These are phyloP conservation scores for Saccharomyces hybrid DNA, from an alignment of 1,139 yeast species.

Conservation along the genomic window DNA sequence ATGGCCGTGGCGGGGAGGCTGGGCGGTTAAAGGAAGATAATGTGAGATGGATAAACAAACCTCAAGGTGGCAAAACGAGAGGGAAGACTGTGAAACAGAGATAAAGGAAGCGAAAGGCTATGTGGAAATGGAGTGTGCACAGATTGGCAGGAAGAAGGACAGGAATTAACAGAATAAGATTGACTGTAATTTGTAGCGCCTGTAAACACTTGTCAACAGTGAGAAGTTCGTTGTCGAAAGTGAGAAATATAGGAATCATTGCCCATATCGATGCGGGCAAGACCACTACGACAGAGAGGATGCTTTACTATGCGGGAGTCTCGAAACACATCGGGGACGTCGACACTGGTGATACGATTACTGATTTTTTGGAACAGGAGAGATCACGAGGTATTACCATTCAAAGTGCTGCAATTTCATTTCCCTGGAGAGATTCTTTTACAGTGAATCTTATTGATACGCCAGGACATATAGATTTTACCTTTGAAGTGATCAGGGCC, in stretches of 20 bases:
- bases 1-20: background rate
- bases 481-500: constrained; percentile 88
- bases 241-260: constrained; percentile 56
- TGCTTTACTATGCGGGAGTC: constrained; percentile 82
- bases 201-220: background rate
- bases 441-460: constrained; percentile 87
- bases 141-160: background rate
- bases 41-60: background rate
- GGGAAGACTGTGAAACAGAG: background rate
- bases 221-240: constrained; percentile 10
- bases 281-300: constrained; percentile 91
- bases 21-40: background rate
- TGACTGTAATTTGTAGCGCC: background rate
- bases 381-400: constrained; percentile 92
- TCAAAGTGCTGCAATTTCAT: constrained; percentile 91
- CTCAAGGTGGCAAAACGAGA: background rate
- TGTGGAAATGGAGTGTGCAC: background rate
- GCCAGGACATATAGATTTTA: constrained; percentile 98
- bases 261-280: constrained; percentile 98
- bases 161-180: background rate
- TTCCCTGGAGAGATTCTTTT: constrained; percentile 61
- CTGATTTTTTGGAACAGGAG: constrained; percentile 87
- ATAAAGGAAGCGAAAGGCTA: background rate
- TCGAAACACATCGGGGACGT: constrained; percentile 83
- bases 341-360: constrained; percentile 94